phyloP scores from a whole-genome alignment of 345 rosid genomes.

The Nephelium lappaceum region DNA sequence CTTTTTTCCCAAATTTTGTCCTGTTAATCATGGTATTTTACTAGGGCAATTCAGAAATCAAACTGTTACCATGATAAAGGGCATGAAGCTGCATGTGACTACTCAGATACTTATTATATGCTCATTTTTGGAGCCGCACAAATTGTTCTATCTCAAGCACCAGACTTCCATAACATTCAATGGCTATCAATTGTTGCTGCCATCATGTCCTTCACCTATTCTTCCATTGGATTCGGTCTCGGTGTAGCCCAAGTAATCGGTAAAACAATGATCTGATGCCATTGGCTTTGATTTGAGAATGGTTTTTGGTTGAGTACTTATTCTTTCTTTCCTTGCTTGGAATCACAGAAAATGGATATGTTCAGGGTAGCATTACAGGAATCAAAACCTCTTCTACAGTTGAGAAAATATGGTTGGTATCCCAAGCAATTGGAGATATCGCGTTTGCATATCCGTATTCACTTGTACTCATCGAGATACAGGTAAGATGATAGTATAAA shows the following conservation, averaged over 20 bases:
- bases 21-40: no score
- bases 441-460: constrained; percentile 51
- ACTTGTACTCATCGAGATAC: constrained; percentile 43
- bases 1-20: no score
- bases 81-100: constrained; percentile 43
- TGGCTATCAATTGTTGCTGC: constrained; percentile 62
- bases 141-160: constrained; percentile 51
- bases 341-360: constrained; percentile 24
- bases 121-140: constrained; percentile 53
- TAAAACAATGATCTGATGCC: constrained; percentile 6
- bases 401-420: constrained; percentile 39
- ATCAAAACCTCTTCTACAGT: constrained; percentile 25
- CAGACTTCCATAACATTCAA: constrained; percentile 52
- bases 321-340: background rate
- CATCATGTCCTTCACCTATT: constrained; percentile 55
- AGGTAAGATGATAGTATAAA: constrained; percentile 23
- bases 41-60: constrained; percentile 53
- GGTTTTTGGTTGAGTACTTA: background rate
- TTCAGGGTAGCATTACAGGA: constrained; percentile 41
- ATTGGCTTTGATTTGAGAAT: background rate
- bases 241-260: constrained; percentile 48
- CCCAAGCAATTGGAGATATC: constrained; percentile 51
- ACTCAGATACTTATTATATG: constrained; percentile 39
- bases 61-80: constrained; percentile 54
- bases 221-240: constrained; percentile 55